A percentile compares a stretch with the other conserved stretches of the same genome.
These are phyloP conservation scores for Colletotrichum godetiae DNA, from an alignment of 2,329 filamentous ascomycete genomes.

Conservation along the genomic window DNA sequence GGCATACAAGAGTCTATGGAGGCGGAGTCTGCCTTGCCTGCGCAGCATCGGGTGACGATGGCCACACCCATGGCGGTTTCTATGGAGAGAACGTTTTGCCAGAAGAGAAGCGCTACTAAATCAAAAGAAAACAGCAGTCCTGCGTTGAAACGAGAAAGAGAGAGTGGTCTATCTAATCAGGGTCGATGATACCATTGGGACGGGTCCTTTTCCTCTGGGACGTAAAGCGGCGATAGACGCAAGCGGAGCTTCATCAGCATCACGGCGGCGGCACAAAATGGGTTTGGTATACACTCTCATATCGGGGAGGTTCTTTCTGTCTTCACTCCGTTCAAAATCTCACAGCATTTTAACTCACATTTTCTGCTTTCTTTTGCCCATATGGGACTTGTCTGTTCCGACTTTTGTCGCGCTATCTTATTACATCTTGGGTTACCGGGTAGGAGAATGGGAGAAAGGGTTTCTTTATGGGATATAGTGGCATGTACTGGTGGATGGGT, in stretches of 20 bases:
- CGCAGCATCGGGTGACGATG: conserved; percentile 56
- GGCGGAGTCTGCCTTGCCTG: conserved; percentile 69
- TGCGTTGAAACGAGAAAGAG: background rate
- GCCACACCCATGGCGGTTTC: conserved; percentile 58
- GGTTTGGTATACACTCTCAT: conserved; percentile 1
- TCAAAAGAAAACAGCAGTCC: background rate
- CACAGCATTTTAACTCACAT: conserved; percentile 7
- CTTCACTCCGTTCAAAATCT: background rate
- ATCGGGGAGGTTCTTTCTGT: background rate
- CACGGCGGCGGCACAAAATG: conserved; percentile 9
- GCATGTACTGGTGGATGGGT: background rate
- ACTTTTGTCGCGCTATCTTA: background rate
- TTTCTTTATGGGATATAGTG: background rate
- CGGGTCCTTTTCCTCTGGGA: background rate
- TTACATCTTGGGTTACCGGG: background rate
- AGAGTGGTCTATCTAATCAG: background rate
- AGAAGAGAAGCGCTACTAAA: conserved; percentile 58
- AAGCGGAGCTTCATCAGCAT: conserved; percentile 2
- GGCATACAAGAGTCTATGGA: conserved; percentile 70
- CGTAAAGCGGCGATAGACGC: conserved; percentile 16
- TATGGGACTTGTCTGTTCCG: background rate
- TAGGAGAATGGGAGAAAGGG: background rate
- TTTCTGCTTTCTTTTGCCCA: background rate
- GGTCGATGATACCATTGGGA: background rate
- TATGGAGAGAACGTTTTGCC: conserved; percentile 66